Base-by-base conservation (phyloP, 768 basidiomycete species). In the Lactifluus hygrophoroides region DNA sequence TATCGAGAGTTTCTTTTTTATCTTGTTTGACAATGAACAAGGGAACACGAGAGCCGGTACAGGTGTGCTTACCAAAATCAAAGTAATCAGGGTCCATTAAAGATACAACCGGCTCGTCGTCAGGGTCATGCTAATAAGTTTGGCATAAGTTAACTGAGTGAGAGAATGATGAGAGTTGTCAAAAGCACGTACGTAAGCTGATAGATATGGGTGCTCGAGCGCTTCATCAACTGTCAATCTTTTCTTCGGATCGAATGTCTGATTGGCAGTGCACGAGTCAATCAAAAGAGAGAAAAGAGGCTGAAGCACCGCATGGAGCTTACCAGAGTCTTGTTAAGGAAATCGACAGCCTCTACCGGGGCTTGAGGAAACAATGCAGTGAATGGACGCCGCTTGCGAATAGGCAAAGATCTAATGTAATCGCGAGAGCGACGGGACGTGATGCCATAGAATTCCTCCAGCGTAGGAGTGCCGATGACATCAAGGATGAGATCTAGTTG, bases 371-470 rank as follows among this genome's bases (percentile, higher is more conserved):
- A 94, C 52, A 94, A 67, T 17, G 80, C 75, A 42, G 79, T 71
- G 70, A 94, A 90, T 14, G 85, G 75, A 45, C 80, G 76, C 66
- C 80, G 81, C 72, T 87, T 91, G 64, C 86, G 81, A 67, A 94
- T 90, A 45, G 90, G 90, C 57, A 94, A 75, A 6, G 87, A 84
- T 45, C 90, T 84, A 66, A 95, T 84, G 72, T 94, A 94, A 66
- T 94, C 90, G 56, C 88, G 81, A 53, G 89, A 92, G 49, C 90
- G 78, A 48, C 84, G 79, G 5, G 87, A 88, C 1, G 89, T 91
- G 70, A 94, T 94, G 37, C 88, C 83, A 72, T 93, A 88, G 70
- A 92, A 94, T 68, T 94, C 93, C 60, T 94, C 92, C 47, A 94
- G 76, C 37, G 85, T 87, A 1, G 92, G 91, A 1, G 91, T 95